phyloP scores from a whole-genome alignment of 306 rosid species.

The Erythrophleum fordii region DNA sequence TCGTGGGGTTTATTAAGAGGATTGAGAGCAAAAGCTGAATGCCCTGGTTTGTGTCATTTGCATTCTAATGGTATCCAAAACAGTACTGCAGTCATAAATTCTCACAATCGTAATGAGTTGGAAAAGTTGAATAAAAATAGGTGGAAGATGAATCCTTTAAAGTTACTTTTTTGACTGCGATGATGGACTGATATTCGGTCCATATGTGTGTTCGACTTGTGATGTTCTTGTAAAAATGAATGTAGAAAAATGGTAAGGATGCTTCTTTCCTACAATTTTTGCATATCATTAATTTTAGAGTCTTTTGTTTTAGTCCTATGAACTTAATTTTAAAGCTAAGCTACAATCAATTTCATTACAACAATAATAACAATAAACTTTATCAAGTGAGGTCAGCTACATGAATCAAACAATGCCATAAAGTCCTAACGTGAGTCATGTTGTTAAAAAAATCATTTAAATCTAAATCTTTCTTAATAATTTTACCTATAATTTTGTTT shows the following conservation, averaged over 20 bases:
- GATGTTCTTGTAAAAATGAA: not conserved
- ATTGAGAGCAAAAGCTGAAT: no score
- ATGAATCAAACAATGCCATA: no score
- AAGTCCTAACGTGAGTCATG: no score
- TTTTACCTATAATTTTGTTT: no score
- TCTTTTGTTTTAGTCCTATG: not conserved
- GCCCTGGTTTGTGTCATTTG: not conserved
- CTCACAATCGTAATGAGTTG: not conserved
- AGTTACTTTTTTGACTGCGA: not conserved
- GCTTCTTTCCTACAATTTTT: not conserved
- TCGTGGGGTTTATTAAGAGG: no score
- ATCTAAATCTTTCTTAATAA: no score
- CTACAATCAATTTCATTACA: not conserved
- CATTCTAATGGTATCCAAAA: not conserved
- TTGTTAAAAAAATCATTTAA: no score
- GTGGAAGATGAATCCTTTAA: no score
- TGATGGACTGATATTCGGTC: not conserved
- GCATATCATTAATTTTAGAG: not conserved
- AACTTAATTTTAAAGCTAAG: not conserved
- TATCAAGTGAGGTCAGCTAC: no score
- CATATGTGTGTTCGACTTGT: not conserved
- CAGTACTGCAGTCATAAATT: not conserved
- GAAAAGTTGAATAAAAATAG: not conserved
- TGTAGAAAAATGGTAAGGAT: not conserved
- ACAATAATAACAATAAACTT: no score